These are phyloP conservation scores for Alternaria triticina DNA, from an alignment of 2,329 filamentous ascomycete genomes.

Conservation along the genomic window DNA sequence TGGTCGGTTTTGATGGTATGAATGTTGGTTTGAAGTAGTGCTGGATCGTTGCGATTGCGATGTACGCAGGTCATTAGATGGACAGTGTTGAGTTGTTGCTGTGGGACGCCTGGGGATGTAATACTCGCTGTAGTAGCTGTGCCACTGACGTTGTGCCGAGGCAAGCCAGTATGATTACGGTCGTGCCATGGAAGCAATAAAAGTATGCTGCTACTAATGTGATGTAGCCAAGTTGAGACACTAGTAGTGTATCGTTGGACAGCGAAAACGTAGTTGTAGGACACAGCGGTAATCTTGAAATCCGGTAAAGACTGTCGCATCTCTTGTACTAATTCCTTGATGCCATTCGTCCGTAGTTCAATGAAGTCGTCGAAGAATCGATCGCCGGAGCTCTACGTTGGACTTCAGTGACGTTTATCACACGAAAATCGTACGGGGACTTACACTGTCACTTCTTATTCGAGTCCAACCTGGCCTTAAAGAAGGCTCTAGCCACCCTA, in stretches of 20 bases:
- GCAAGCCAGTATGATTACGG: no score
- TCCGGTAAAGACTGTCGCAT: neutral
- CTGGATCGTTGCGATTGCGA: neutral
- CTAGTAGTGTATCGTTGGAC: neutral
- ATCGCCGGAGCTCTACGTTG: neutral
- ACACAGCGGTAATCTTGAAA: neutral
- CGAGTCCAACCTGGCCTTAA: neutral
- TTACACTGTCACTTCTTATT: neutral
- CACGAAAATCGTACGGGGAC: no score
- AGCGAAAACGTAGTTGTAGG: neutral
- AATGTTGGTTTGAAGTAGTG: neutral
- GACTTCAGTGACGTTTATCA: neutral
- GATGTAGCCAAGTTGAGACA: neutral
- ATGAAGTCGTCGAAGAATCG: neutral
- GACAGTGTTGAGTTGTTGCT: neutral
- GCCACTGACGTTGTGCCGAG: neutral
- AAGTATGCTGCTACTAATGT: neutral
- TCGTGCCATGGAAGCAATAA: neutral
- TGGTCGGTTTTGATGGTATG: neutral
- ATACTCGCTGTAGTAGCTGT: neutral
- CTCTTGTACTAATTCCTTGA: neutral
- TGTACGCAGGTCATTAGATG: neutral
- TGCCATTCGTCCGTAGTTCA: no score
- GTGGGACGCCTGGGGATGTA: no score
- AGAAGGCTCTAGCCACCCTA: neutral